Evolutionary conservation across 2,329 filamentous ascomycete species (phyloP).

Genomic region (Alternaria metachromatica): DNA sequence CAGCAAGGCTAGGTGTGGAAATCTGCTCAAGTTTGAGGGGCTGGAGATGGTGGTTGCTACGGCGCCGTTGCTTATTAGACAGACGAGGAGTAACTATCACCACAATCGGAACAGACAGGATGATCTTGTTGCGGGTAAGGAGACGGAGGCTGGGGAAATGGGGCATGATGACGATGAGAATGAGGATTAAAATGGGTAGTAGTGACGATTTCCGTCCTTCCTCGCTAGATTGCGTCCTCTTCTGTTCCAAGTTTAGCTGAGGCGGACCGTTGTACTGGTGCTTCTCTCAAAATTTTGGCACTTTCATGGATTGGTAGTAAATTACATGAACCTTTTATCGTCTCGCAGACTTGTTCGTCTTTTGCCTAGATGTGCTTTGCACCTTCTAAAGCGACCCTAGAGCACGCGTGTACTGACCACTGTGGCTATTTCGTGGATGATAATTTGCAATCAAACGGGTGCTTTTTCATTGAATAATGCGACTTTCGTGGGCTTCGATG

Average conservation of each 20-base stretch:
- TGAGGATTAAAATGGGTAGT: not conserved
- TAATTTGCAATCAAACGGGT: not conserved
- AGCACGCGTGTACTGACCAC: not conserved
- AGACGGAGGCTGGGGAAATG: not conserved
- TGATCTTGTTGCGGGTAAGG: not conserved
- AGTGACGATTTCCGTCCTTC: not conserved
- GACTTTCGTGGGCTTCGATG: not conserved
- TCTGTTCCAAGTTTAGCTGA: not conserved
- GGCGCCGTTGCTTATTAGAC: not conserved
- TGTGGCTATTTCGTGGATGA: not conserved
- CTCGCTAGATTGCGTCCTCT: not conserved
- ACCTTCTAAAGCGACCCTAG: not conserved
- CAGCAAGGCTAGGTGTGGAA: constrained; percentile 6
- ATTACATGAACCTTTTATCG: not conserved
- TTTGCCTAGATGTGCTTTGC: not conserved
- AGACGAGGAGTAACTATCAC: not conserved
- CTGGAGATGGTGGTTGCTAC: constrained; percentile 7
- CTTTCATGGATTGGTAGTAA: not conserved
- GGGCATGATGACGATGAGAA: not conserved
- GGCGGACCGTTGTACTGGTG: not conserved
- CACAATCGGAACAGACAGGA: constrained; percentile 4
- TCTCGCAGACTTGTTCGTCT: not conserved
- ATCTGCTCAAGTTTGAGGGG: not conserved
- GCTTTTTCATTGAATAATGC: not conserved
- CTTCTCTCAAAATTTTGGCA: not conserved